A percentile compares a stretch with the other conserved stretches of the same genome.
Evolutionary conservation across 768 basidiomycete species (phyloP).

Genomic region (Boletus edulis): DNA sequence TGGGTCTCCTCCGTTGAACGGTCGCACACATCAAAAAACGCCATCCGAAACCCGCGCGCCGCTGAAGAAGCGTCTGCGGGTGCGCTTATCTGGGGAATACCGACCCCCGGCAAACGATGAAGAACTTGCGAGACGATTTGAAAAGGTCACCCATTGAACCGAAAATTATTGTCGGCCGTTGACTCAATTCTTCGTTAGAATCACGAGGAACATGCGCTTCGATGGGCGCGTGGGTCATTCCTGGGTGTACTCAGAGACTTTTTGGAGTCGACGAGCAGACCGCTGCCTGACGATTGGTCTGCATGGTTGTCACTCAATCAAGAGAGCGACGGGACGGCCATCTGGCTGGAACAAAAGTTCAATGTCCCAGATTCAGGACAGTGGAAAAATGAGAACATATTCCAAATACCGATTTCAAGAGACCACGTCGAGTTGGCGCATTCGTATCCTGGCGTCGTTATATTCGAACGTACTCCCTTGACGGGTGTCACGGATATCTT

Average conservation of each 20-base stretch:
- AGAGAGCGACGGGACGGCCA: slow-evolving; percentile 71
- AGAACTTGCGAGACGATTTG: slow-evolving; percentile 60
- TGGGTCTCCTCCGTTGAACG: slow-evolving; percentile 13
- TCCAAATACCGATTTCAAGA: slow-evolving; percentile 51
- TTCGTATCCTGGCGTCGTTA: slow-evolving; percentile 58
- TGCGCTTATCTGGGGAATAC: slow-evolving; percentile 43
- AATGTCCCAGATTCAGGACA: slow-evolving; percentile 60
- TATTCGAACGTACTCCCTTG: slow-evolving; percentile 75
- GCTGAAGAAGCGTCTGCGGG: slow-evolving; percentile 31
- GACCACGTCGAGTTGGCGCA: slow-evolving; percentile 13
- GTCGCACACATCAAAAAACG: slow-evolving; percentile 17
- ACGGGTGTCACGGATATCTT: slow-evolving; percentile 61
- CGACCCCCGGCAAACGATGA: slow-evolving; percentile 58
- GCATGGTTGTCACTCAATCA: slow-evolving; percentile 77
- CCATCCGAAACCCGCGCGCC: slow-evolving; percentile 22
- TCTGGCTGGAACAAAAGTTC: slow-evolving; percentile 80
- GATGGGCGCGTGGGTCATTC: slow-evolving; percentile 78
- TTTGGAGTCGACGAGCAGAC: slow-evolving; percentile 35
- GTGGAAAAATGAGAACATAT: slow-evolving; percentile 59
- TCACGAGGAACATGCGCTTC: slow-evolving; percentile 63
- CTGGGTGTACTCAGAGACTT: slow-evolving; percentile 36
- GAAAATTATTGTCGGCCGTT: not conserved
- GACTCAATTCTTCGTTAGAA: slow-evolving; percentile 46
- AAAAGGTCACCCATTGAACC: slow-evolving; percentile 49
- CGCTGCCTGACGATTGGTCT: slow-evolving; percentile 47